Base-by-base conservation (phyloP, 805 yeast genomes). In the Nakazawaea peltata region DNA sequence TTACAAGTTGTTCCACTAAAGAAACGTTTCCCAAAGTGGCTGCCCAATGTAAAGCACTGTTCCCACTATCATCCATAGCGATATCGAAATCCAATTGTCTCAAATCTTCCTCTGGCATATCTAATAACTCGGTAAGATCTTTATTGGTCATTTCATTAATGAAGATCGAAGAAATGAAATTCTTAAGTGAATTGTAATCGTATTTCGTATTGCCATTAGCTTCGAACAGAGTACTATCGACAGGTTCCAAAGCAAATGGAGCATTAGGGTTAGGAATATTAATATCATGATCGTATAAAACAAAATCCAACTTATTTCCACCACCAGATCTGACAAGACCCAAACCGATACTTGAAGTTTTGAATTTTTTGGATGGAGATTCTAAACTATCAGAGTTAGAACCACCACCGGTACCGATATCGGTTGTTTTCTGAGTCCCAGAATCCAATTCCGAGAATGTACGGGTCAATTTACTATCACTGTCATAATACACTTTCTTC, bases 1-100 rank as follows among this genome's bases (percentile, higher is more conserved):
- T 61, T 21, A 92, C 80, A 12, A 85, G 65, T 26, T 77, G 77
- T 29, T 64, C 73, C 3, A 86, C 90, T 34, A 88, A 65, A 3
- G 75, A 62, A 2, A 79, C 58, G 39, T 85, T 75, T 0, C 94
- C 97, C 54, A 92, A 68, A 0, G 97, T 84, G 12, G 97, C 78
- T 3, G 97, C 94, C 94, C 97, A 84, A 57, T 92, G 99, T 39
- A 92, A 66, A 0, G 95, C 86, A 0, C 95, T 81, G 51, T 92
- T 92, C 1, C 97, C 97, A 39, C 81, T 75, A 46, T 84, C 94
- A 57, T 94, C 99, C 30, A 94, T 83, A 1, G 96, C 79, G 23
- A 86, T 84, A 49, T 86, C 92, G 33, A 88, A 65, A 40, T 75
- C 71, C 25, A 84, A 64, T 27, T 65, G 51, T 9, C 50, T 44